A percentile compares a stretch with the other conserved stretches of the same genome.
Conservation (phyloP, 2,329 filamentous ascomycete species). For the Aspergillus felis region DNA sequence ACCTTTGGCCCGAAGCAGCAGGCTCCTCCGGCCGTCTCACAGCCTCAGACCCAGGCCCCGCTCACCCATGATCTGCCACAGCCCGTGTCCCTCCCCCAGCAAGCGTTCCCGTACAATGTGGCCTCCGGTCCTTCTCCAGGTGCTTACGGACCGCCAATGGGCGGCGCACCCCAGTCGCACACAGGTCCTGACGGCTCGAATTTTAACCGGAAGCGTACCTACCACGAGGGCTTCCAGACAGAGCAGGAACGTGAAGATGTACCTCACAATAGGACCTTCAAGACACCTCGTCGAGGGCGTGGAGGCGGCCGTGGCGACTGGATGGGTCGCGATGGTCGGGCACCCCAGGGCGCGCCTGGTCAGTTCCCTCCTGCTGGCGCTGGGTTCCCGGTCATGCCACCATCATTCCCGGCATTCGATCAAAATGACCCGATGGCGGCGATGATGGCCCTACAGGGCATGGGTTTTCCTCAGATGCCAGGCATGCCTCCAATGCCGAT, state of each 20-base stretch:
- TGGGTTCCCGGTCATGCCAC: slow-evolving; percentile 37
- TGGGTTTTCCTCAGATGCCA: slow-evolving; percentile 49
- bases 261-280: slow-evolving; percentile 47
- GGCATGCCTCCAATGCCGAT: slow-evolving; percentile 44
- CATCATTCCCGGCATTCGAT: slow-evolving; percentile 51
- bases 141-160: slow-evolving; percentile 18
- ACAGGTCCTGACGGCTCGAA: slow-evolving; percentile 19
- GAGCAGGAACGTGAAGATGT: slow-evolving; percentile 42
- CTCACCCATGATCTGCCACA: slow-evolving; percentile 19
- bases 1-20: slow-evolving; percentile 47
- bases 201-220: slow-evolving; percentile 50
- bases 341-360: slow-evolving; percentile 17
- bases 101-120: slow-evolving; percentile 20
- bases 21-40: slow-evolving; percentile 20
- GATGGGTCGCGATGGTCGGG: slow-evolving; percentile 28
- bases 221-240: slow-evolving; percentile 47
- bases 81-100: slow-evolving; percentile 15
- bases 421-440: slow-evolving; percentile 54
- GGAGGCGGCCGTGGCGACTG: slow-evolving; percentile 44
- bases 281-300: slow-evolving; percentile 39
- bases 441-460: slow-evolving; percentile 51
- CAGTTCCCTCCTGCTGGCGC: slow-evolving; percentile 26
- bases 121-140: slow-evolving; percentile 18
- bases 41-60: slow-evolving; percentile 21
- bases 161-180: slow-evolving; percentile 15